Evolutionary conservation across 2,329 filamentous ascomycete genomes (phyloP).

Genomic region (Harringtonia aguacate): DNA sequence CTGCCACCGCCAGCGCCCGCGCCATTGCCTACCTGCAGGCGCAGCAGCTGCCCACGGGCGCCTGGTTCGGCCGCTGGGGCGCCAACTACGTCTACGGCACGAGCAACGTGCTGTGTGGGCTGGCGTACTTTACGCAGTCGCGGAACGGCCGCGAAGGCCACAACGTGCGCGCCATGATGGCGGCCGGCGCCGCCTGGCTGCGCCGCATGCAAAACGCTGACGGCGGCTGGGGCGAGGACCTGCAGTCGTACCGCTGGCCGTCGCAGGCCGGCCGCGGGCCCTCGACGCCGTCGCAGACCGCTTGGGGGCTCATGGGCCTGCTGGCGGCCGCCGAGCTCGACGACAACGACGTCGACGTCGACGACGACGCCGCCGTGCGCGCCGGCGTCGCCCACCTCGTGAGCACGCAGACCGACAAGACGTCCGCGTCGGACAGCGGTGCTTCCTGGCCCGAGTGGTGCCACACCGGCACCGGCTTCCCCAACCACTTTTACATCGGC

Average conservation of each 20-base stretch:
- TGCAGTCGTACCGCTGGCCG: conserved; percentile 12
- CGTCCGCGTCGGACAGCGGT: neutral
- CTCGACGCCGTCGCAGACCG: conserved; percentile 21
- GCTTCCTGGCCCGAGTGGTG: conserved; percentile 3
- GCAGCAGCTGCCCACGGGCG: conserved; percentile 16
- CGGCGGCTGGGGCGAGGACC: conserved; percentile 21
- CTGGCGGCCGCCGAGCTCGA: conserved; percentile 6
- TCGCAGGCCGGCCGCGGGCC: conserved; percentile 2
- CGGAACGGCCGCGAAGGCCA: neutral
- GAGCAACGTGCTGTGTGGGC: conserved; percentile 17
- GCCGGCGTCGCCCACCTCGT: neutral
- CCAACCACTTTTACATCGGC: conserved; percentile 1
- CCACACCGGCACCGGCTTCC: conserved; percentile 5
- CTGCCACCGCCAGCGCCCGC: conserved; percentile 5
- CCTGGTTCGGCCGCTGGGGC: conserved; percentile 23
- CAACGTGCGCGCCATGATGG: neutral
- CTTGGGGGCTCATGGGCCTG: conserved; percentile 21
- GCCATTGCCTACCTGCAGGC: conserved; percentile 16
- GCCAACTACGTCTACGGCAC: conserved; percentile 24
- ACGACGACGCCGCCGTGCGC: neutral
- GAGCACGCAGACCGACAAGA: neutral
- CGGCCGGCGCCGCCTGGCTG: conserved; percentile 14
- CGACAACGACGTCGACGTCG: too few relatives aligned
- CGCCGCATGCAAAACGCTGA: conserved; percentile 17
- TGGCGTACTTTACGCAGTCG: conserved; percentile 12